Evolutionary conservation across 495 filamentous ascomycete genomes (phyloP), one percentile per base, ranked within the genome.

Genomic region (Aspergillus indologenus): DNA sequence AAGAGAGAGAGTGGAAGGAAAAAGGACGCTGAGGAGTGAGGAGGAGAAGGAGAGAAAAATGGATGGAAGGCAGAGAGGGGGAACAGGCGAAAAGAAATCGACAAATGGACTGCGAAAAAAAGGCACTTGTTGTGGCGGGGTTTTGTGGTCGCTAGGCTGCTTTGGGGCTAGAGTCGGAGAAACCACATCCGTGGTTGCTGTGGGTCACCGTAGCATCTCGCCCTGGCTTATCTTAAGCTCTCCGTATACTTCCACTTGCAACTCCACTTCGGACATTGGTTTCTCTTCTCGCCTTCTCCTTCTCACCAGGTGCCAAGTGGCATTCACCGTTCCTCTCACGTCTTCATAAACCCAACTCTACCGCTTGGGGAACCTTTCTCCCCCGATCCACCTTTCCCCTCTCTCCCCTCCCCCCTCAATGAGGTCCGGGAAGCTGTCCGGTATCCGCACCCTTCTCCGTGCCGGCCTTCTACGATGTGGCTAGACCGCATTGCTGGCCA

Each of bases 401-500:
- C n/a, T 26, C 15, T 47, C 9, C 11, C 44, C 15, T 26, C 17
- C 11, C 17, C 45, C n/a, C 46, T 34, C 47, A 42, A 52, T 55
- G 52, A 56, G 34, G 57, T 51, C 48, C 43, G 56, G 20, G 34
- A 40, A 57, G 23, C 43, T 56, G 56, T 53, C 40, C 56, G 47
- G n/a, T 60, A 61, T 44, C 57, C 54, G 56, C 53, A 57, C 58
- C 45, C 57, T 45, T 51, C 54, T 49, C 58, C 52, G 58, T 53
- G 54, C 55, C 34, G 53, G 57, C 56, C 56, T 40, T 59, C 48
- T 61, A 75, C 22, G 23, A 95, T 95, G 91, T 94, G 90, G 89
- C 86, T 92, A 63, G 90, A 96, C 80, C 87, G 90, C 66, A 86
- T 93, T 60, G 86, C 88, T 54, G 86, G 84, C 66, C 86, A 89